A percentile compares a stretch with the other conserved stretches of the same genome.
These are phyloP conservation scores for Boletus pseudo-olivaceus DNA, from an alignment of 768 basidiomycete species.

Conservation along the genomic window DNA sequence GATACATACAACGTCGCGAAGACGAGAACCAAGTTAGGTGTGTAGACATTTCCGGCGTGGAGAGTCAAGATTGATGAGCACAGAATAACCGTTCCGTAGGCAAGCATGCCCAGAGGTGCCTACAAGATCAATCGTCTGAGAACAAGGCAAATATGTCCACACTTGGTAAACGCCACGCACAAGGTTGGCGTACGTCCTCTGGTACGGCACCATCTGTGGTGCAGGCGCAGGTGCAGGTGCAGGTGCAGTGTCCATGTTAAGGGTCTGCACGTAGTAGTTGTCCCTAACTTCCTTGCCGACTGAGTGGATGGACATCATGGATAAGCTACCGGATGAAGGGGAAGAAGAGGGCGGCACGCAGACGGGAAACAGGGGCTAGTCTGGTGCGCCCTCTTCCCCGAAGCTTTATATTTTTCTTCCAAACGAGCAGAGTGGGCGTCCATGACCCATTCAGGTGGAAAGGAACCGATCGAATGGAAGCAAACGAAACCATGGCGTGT, in stretches of 20 bases:
- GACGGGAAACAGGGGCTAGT: not conserved
- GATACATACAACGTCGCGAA: conserved; percentile 27
- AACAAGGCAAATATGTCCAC: not conserved
- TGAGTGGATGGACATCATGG: conserved; percentile 21
- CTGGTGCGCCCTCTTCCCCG: not conserved
- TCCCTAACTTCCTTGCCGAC: conserved; percentile 22
- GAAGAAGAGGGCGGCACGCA: not conserved
- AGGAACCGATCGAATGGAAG: conserved; percentile 3
- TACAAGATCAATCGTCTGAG: conserved; percentile 2
- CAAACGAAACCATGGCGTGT: not conserved
- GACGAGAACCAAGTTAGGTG: conserved; percentile 26
- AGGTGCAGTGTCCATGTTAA: conserved; percentile 16
- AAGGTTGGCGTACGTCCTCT: conserved; percentile 27
- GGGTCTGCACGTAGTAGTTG: conserved; percentile 27
- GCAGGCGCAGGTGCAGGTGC: conserved; percentile 10
- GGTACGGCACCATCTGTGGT: conserved; percentile 23
- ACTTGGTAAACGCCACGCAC: conserved; percentile 12
- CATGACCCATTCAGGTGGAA: not conserved
- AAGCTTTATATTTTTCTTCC: conserved; percentile 17
- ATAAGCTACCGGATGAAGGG: not conserved
- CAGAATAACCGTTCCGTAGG: conserved; percentile 28
- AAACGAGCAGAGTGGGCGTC: not conserved
- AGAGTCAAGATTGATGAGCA: conserved; percentile 29
- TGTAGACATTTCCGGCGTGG: conserved; percentile 13
- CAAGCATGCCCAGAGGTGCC: conserved; percentile 29